Percentiles rank a stretch among this genome's conserved stretches.
phyloP scores from a whole-genome alignment of 2,329 filamentous ascomycete species.

The Epichloe glyceriae region DNA sequence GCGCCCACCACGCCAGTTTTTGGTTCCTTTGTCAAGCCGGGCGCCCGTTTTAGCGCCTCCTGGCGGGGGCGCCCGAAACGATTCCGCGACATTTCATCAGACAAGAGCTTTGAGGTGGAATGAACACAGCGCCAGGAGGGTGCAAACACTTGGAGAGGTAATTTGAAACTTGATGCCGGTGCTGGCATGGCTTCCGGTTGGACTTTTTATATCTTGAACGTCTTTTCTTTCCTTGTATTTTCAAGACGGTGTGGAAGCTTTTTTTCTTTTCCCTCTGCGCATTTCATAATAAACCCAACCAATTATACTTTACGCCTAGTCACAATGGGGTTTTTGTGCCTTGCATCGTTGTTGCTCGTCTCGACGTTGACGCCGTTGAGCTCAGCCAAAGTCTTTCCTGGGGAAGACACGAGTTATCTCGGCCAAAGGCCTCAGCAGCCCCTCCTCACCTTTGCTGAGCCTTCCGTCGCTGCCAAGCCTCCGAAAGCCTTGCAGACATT shows the following conservation, averaged over 20 bases:
- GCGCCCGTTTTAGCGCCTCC: neutral
- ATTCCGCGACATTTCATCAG: neutral
- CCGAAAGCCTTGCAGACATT: neutral
- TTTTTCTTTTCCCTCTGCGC: too few species aligned
- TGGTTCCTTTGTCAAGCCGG: too few species aligned
- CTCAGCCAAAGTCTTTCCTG: neutral
- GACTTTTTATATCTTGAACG: neutral
- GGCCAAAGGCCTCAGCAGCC: neutral
- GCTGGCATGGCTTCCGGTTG: neutral
- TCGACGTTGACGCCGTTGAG: neutral
- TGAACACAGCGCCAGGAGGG: neutral
- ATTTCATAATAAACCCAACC: neutral
- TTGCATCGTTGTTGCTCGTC: neutral
- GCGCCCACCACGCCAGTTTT: too few species aligned
- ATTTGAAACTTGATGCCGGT: neutral
- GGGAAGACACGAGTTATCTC: neutral
- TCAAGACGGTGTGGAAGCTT: too few species aligned
- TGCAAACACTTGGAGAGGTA: too few species aligned
- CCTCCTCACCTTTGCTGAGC: neutral
- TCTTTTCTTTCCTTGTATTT: neutral
- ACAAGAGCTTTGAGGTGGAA: neutral
- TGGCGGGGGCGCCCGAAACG: neutral
- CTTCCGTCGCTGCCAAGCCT: neutral
- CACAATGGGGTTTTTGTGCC: neutral
- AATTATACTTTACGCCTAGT: neutral